Evolutionary conservation across 108 stramenopile genomes (phyloP).

Genomic region (Cyclotella sp.): DNA sequence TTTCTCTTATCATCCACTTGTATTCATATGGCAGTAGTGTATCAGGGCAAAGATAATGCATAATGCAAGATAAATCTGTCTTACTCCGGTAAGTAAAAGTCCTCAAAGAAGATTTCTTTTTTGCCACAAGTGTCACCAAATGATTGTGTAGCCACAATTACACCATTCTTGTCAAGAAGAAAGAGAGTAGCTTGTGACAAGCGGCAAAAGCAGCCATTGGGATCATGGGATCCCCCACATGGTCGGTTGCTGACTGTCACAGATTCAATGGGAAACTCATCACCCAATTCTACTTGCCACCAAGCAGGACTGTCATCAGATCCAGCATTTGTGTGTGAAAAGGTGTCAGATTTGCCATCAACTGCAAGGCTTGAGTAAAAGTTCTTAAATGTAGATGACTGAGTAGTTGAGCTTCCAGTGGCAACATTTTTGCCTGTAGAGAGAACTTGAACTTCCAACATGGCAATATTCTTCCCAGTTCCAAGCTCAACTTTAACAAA

Average conservation of each 20-base stretch:
- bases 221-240: not conserved
- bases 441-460: not conserved
- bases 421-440: not conserved
- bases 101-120: not conserved
- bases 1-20: too few species aligned
- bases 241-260: too few species aligned
- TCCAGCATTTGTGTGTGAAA: slow-evolving; percentile 4
- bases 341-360: too few species aligned
- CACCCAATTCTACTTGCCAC: not conserved
- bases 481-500: too few species aligned
- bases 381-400: not conserved
- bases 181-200: not conserved
- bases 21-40: not conserved
- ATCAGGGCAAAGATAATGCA: not conserved
- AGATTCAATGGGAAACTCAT: not conserved
- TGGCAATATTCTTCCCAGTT: not conserved
- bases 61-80: too few species aligned
- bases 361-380: not conserved
- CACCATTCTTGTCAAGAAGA: not conserved
- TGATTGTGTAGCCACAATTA: too few species aligned
- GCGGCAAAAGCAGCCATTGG: not conserved
- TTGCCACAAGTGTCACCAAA: too few species aligned
- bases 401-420: not conserved
- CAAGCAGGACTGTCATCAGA: not conserved
- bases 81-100: not conserved